Percentiles rank a stretch among this genome's conserved stretches.
phyloP scores from a whole-genome alignment of 371 early-diverging fungal species.

The Mortierella sp. region DNA sequence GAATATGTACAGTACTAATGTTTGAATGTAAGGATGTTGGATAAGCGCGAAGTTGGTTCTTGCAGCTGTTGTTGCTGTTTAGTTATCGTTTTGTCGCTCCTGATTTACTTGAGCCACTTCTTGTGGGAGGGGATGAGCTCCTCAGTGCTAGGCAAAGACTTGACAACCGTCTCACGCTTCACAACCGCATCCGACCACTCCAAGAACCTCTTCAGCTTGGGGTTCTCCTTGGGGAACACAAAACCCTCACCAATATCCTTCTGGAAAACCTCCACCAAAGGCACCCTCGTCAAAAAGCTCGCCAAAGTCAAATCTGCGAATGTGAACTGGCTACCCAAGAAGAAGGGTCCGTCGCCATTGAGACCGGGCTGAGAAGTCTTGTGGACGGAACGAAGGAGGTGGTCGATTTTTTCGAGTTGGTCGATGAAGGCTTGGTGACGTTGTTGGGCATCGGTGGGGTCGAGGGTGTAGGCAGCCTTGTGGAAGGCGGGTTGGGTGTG shows the following conservation, averaged over 20 bases:
- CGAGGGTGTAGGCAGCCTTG: constrained; percentile 21
- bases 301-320: constrained; percentile 40
- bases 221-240: constrained; percentile 28
- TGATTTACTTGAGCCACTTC: constrained; percentile 8
- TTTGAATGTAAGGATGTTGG: too few relatives aligned
- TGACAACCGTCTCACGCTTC: constrained; percentile 23
- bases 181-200: constrained; percentile 43
- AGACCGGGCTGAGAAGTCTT: constrained; percentile 4
- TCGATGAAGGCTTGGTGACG: constrained; percentile 21
- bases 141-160: constrained; percentile 13
- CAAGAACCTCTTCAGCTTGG: constrained; percentile 30
- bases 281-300: constrained; percentile 30
- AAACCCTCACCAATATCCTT: constrained; percentile 12
- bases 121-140: constrained; percentile 20
- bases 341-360: constrained; percentile 43
- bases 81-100: too few relatives aligned
- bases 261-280: constrained; percentile 30
- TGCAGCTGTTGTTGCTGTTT: too few relatives aligned
- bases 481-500: constrained; percentile 22
- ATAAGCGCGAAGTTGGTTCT: too few relatives aligned
- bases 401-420: constrained; percentile 33
- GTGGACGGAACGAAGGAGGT: constrained; percentile 18
- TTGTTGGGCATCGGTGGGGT: constrained; percentile 6
- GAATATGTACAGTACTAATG: too few relatives aligned
- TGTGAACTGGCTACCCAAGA: constrained; percentile 29